phyloP scores from a whole-genome alignment of 495 filamentous ascomycete species.

The Annulohypoxylon stygium region DNA sequence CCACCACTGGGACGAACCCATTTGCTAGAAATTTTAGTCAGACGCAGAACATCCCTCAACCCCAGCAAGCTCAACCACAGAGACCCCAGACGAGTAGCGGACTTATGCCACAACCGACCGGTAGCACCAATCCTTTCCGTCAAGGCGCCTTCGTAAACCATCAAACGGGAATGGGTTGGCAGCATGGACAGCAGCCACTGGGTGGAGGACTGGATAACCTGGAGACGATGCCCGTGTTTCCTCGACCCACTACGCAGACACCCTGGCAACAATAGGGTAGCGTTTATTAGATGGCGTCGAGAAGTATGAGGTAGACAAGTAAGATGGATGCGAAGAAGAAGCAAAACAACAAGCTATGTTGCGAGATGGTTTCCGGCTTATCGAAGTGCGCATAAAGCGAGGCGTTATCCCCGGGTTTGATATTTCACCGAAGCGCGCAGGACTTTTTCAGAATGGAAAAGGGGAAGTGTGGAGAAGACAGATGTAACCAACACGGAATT shows the following conservation, averaged over 20 bases:
- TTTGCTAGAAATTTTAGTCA: constrained; percentile 68
- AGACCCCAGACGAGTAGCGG: constrained; percentile 60
- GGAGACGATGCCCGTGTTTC: constrained; percentile 87
- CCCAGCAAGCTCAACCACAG: constrained; percentile 47
- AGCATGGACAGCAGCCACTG: constrained; percentile 79
- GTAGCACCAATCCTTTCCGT: constrained; percentile 94
- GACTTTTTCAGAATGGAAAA: constrained; percentile 11
- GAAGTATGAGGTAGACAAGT: not conserved
- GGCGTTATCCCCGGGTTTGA: constrained; percentile 44
- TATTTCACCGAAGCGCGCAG: constrained; percentile 7
- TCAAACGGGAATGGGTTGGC: constrained; percentile 88
- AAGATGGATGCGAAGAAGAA: not conserved
- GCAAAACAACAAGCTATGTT: not conserved
- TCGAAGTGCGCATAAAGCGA: constrained; percentile 42
- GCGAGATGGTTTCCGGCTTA: constrained; percentile 13
- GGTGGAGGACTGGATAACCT: constrained; percentile 88
- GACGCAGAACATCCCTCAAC: constrained; percentile 35
- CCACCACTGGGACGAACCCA: constrained; percentile 77
- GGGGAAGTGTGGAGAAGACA: not conserved
- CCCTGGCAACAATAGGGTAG: constrained; percentile 63
- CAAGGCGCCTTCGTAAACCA: constrained; percentile 90
- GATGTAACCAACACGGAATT: not conserved
- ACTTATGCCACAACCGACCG: constrained; percentile 76
- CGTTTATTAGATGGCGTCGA: not conserved
- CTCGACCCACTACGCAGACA: constrained; percentile 73